Conservation (phyloP, 352 stramenopile species). For the Lagenidium sp. region DNA sequence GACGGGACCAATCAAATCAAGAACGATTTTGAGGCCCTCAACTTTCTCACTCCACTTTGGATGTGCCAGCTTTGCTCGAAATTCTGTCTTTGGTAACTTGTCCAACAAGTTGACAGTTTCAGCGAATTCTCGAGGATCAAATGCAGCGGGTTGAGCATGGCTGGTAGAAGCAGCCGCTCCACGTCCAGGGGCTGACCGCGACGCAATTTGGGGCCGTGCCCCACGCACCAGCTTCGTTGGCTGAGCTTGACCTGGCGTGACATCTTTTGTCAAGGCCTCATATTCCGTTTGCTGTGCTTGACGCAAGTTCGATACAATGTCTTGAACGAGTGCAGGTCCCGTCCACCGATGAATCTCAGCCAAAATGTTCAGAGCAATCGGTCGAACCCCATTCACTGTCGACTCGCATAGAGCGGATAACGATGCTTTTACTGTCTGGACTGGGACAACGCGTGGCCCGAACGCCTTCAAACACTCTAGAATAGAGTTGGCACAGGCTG, state of each 20-base stretch:
- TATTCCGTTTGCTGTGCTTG: slow-evolving; percentile 82
- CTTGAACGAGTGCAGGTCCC: slow-evolving; percentile 59
- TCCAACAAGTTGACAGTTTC: slow-evolving; percentile 78
- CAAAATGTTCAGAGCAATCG: slow-evolving; percentile 68
- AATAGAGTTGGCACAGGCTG: slow-evolving; percentile 52
- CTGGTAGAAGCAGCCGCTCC: slow-evolving; percentile 2
- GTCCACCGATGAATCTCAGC: slow-evolving; percentile 80
- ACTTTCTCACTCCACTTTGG: slow-evolving; percentile 87
- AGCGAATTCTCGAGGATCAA: slow-evolving; percentile 79
- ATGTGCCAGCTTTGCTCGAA: slow-evolving; percentile 58
- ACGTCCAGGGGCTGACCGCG: too few species aligned
- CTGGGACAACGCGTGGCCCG: slow-evolving; percentile 57
- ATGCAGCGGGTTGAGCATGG: slow-evolving; percentile 17
- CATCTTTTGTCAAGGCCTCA: slow-evolving; percentile 64
- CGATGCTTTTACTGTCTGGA: slow-evolving; percentile 59
- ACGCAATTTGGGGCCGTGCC: slow-evolving; percentile 23
- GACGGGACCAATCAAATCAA: slow-evolving; percentile 71
- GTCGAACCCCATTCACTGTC: slow-evolving; percentile 73
- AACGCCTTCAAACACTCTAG: slow-evolving; percentile 74
- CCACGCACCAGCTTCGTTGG: slow-evolving; percentile 67
- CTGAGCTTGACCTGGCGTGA: slow-evolving; percentile 46
- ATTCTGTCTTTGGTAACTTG: slow-evolving; percentile 74
- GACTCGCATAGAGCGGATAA: slow-evolving; percentile 70
- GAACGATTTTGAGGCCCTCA: slow-evolving; percentile 76
- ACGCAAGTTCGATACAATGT: slow-evolving; percentile 72